Evolutionary conservation across 495 filamentous ascomycete genomes (phyloP).

Genomic region (Neurospora cerealis): DNA sequence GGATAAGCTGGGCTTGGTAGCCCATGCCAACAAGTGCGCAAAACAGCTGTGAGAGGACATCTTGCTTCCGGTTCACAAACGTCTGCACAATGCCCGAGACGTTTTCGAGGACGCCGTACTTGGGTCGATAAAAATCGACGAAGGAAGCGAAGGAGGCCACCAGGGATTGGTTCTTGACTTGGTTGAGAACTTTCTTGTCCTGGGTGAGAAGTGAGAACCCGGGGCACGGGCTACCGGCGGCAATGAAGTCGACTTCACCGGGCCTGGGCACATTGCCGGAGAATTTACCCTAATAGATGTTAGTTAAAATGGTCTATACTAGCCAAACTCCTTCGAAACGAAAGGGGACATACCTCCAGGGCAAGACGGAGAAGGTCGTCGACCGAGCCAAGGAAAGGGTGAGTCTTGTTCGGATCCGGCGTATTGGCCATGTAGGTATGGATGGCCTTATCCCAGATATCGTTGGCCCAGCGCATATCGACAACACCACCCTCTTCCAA

Average conservation of each 20-base stretch:
- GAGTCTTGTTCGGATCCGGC: constrained; percentile 11
- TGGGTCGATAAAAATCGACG: constrained; percentile 62
- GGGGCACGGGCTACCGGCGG: constrained; percentile 63
- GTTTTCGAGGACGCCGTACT: constrained; percentile 66
- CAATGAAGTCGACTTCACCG: constrained; percentile 57
- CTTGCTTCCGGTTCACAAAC: constrained; percentile 31
- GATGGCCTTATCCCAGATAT: constrained; percentile 50
- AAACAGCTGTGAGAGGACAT: constrained; percentile 57
- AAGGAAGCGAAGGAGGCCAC: constrained; percentile 64
- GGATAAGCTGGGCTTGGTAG: constrained; percentile 56
- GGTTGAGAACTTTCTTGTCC: constrained; percentile 32
- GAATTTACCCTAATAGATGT: constrained; percentile 25
- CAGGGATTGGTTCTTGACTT: constrained; percentile 55
- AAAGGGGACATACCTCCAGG: constrained; percentile 16
- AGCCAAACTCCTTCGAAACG: neutral
- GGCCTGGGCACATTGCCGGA: constrained; percentile 36
- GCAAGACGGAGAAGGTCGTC: constrained; percentile 53
- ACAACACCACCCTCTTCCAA: constrained; percentile 62
- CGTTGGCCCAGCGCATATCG: constrained; percentile 52
- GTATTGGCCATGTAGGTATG: constrained; percentile 60
- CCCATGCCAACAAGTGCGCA: constrained; percentile 61
- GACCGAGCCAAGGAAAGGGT: constrained; percentile 56
- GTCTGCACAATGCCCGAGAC: constrained; percentile 49
- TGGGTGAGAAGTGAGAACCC: constrained; percentile 56
- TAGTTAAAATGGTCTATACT: neutral